Conservation (phyloP, 2,329 filamentous ascomycete species). For the Trichoderma aggressivum region DNA sequence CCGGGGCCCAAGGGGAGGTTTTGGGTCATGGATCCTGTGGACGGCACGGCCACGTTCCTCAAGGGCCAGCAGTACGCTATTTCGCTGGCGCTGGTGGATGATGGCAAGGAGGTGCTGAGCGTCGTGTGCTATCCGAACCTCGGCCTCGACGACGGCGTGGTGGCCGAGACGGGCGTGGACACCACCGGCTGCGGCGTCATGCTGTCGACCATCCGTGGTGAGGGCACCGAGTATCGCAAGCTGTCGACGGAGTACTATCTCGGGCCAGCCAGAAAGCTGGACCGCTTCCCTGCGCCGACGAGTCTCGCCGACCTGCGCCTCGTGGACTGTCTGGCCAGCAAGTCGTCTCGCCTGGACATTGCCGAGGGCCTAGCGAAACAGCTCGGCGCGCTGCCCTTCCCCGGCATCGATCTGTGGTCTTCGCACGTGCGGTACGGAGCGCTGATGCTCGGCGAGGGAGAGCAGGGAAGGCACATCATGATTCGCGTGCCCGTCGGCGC, state of each 20-base stretch:
- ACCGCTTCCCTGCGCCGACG: constrained; percentile 22
- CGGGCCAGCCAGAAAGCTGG: constrained; percentile 18
- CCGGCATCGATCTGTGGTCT: constrained; percentile 39
- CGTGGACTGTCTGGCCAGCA: constrained; percentile 34
- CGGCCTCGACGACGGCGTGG: constrained; percentile 34
- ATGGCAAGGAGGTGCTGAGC: constrained; percentile 56
- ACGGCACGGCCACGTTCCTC: constrained; percentile 62
- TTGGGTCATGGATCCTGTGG: constrained; percentile 64
- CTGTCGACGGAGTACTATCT: constrained; percentile 22
- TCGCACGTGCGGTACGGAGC: constrained; percentile 40
- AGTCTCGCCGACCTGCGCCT: constrained; percentile 29
- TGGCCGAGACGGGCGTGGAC: constrained; percentile 35
- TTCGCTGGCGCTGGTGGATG: constrained; percentile 54
- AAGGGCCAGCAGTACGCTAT: constrained; percentile 61
- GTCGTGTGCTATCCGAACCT: constrained; percentile 62
- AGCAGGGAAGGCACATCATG: constrained; percentile 26
- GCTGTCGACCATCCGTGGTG: constrained; percentile 33
- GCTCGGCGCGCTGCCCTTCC: constrained; percentile 32
- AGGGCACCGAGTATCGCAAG: constrained; percentile 30
- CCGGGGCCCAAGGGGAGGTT: constrained; percentile 39
- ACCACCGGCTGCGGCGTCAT: constrained; percentile 34
- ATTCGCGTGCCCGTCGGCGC: constrained; percentile 29
- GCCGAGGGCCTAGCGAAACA: constrained; percentile 28
- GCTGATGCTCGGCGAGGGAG: constrained; percentile 36
- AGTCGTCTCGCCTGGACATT: constrained; percentile 33